These are phyloP conservation scores for Fragaria nilgerrensis DNA, from an alignment of 306 rosid genomes.

Conservation along the genomic window DNA sequence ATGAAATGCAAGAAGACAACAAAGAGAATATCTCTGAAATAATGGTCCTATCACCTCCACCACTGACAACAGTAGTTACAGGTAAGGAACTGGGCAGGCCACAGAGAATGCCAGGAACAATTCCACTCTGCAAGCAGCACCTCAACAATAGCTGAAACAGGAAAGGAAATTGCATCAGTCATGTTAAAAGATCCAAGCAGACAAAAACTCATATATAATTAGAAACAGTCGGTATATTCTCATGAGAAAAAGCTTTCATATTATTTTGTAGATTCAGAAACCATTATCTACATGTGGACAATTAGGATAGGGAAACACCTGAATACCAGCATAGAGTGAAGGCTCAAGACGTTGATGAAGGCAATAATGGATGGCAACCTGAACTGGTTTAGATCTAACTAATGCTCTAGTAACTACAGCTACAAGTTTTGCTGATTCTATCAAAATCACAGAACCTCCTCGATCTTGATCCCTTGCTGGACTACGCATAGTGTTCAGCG, in stretches of 20 bases:
- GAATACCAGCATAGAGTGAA: slow-evolving; percentile 68
- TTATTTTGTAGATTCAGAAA: neutral
- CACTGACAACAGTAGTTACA: slow-evolving; percentile 86
- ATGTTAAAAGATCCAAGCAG: slow-evolving; percentile 10
- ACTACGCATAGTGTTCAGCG: slow-evolving; percentile 54
- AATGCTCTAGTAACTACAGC: slow-evolving; percentile 74
- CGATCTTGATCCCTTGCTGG: slow-evolving; percentile 52
- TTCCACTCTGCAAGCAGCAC: slow-evolving; percentile 69
- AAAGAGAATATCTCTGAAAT: slow-evolving; percentile 75
- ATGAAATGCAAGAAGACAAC: slow-evolving; percentile 57
- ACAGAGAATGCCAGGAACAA: slow-evolving; percentile 79
- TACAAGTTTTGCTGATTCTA: slow-evolving; percentile 61
- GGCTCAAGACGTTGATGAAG: slow-evolving; percentile 82
- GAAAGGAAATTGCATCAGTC: slow-evolving; percentile 11
- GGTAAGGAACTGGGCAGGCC: slow-evolving; percentile 90
- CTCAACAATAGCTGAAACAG: slow-evolving; percentile 70
- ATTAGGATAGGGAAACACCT: slow-evolving; percentile 46
- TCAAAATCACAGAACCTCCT: slow-evolving; percentile 42
- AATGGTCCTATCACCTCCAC: slow-evolving; percentile 90
- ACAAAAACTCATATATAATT: slow-evolving; percentile 5
- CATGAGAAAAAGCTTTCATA: neutral
- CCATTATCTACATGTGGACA: neutral
- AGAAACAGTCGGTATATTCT: neutral
- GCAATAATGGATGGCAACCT: slow-evolving; percentile 79
- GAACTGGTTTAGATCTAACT: slow-evolving; percentile 73